phyloP scores from a whole-genome alignment of 2,329 filamentous ascomycete species.

The Fusarium sp. region DNA sequence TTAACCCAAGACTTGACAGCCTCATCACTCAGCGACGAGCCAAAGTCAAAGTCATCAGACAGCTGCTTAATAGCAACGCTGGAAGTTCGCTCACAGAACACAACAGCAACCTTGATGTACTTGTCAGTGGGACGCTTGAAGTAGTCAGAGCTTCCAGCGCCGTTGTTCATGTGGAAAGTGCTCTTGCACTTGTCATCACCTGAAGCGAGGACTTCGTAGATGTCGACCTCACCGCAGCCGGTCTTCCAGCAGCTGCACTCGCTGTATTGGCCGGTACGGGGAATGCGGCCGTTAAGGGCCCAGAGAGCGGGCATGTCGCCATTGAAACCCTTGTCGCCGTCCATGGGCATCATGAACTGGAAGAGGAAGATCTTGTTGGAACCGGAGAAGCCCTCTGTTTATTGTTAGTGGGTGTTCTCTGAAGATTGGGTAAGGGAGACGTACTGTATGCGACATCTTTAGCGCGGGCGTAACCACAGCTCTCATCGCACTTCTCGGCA shows the following conservation, averaged over 20 bases:
- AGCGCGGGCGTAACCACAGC: conserved; percentile 59
- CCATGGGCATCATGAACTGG: conserved; percentile 77
- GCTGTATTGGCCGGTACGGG: conserved; percentile 76
- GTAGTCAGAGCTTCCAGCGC: conserved; percentile 77
- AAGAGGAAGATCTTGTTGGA: conserved; percentile 78
- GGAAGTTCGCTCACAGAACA: conserved; percentile 66
- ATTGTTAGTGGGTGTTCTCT: conserved; percentile 6
- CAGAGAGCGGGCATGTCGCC: conserved; percentile 80
- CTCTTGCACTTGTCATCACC: conserved; percentile 76
- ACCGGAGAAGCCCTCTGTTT: conserved; percentile 75
- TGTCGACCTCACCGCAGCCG: conserved; percentile 79
- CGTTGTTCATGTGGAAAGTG: conserved; percentile 73
- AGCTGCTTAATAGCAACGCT: conserved; percentile 68
- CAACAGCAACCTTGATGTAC: conserved; percentile 72
- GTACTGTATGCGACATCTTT: conserved; percentile 59
- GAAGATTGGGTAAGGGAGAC: conserved; percentile 10
- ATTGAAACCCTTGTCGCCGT: conserved; percentile 64
- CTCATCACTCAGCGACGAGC: conserved; percentile 52
- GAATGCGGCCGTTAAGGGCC: conserved; percentile 79
- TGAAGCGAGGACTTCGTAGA: conserved; percentile 75
- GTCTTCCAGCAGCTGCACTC: conserved; percentile 78
- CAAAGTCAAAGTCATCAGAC: conserved; percentile 56
- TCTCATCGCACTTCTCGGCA: conserved; percentile 55
- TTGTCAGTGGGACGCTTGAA: conserved; percentile 72
- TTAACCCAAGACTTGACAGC: conserved; percentile 53